Evolutionary conservation across 2,329 filamentous ascomycete genomes (phyloP).

Genomic region (Calycina marina): DNA sequence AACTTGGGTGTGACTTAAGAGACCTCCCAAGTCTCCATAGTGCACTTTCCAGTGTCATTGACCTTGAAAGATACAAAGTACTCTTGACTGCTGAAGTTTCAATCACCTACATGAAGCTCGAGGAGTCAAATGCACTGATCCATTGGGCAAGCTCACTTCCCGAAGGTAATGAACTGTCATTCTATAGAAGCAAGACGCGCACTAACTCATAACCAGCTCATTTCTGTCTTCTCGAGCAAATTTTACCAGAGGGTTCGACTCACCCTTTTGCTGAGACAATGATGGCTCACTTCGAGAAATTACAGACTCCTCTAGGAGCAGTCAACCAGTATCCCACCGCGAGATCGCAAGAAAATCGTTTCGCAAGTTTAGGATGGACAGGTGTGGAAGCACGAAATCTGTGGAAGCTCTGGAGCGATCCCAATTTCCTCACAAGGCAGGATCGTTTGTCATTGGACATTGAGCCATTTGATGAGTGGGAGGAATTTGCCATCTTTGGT

Average conservation of each 20-base stretch:
- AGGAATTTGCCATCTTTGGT: constrained; percentile 77
- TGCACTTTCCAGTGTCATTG: constrained; percentile 42
- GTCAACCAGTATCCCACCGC: constrained; percentile 55
- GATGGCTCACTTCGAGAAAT: constrained; percentile 68
- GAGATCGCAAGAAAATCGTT: constrained; percentile 52
- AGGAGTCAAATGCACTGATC: constrained; percentile 59
- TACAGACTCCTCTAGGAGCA: constrained; percentile 64
- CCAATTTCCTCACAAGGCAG: constrained; percentile 43
- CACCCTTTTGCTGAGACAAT: constrained; percentile 83
- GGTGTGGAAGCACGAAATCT: constrained; percentile 49
- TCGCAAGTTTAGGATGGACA: constrained; percentile 53
- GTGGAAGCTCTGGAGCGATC: constrained; percentile 71
- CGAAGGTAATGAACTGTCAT: constrained; percentile 44
- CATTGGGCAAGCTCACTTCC: constrained; percentile 60
- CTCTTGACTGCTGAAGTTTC: constrained; percentile 84
- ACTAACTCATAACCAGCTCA: constrained; percentile 37
- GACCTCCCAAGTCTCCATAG: constrained; percentile 46
- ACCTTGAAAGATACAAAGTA: constrained; percentile 44
- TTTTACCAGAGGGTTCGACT: constrained; percentile 59
- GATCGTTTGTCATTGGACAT: constrained; percentile 53
- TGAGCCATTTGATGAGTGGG: constrained; percentile 92
- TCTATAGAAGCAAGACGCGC: background rate
- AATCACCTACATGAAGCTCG: constrained; percentile 73
- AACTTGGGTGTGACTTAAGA: constrained; percentile 69
- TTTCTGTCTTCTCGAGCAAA: constrained; percentile 80